These are phyloP conservation scores for Cystobasidium pallidum DNA, from an alignment of 1,284 basidiomycete genomes.

Conservation along the genomic window DNA sequence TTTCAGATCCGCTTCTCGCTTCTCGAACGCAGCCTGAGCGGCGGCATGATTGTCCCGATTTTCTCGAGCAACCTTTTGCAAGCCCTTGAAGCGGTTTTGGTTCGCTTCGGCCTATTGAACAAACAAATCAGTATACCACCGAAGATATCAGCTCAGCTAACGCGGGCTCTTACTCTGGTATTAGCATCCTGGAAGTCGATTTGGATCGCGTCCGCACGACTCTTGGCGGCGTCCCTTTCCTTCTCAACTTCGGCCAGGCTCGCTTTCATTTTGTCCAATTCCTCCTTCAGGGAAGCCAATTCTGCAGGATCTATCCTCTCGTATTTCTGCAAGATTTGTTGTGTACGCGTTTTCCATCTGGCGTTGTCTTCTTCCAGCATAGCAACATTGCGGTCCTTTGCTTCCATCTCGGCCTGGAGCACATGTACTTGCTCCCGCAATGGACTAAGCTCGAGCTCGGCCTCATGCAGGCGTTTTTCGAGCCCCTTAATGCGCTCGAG, in stretches of 20 bases:
- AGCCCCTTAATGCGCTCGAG: constrained; percentile 69
- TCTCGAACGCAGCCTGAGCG: constrained; percentile 33
- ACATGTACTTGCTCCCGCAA: constrained; percentile 70
- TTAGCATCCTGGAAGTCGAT: constrained; percentile 37
- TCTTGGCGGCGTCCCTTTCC: constrained; percentile 27
- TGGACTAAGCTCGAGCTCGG: constrained; percentile 70
- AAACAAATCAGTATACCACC: neutral
- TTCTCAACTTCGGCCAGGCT: constrained; percentile 26
- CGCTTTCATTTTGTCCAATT: constrained; percentile 60
- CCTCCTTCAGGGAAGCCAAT: constrained; percentile 75
- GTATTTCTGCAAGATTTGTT: constrained; percentile 80
- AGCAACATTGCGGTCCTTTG: constrained; percentile 69
- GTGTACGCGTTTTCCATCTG: constrained; percentile 82
- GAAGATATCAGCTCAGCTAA: too few relatives aligned
- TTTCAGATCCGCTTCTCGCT: constrained; percentile 5
- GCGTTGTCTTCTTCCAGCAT: constrained; percentile 77
- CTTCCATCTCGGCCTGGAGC: constrained; percentile 73
- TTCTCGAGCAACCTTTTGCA: constrained; percentile 40
- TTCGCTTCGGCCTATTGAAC: constrained; percentile 20
- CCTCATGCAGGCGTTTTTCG: constrained; percentile 66
- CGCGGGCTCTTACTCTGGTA: constrained; percentile 11
- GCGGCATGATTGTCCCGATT: constrained; percentile 38
- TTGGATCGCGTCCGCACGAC: constrained; percentile 24
- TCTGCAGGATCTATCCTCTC: constrained; percentile 86
- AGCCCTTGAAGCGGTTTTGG: constrained; percentile 36